These are phyloP conservation scores for Fusarium siculi DNA, from an alignment of 2,329 filamentous ascomycete genomes.

Conservation along the genomic window DNA sequence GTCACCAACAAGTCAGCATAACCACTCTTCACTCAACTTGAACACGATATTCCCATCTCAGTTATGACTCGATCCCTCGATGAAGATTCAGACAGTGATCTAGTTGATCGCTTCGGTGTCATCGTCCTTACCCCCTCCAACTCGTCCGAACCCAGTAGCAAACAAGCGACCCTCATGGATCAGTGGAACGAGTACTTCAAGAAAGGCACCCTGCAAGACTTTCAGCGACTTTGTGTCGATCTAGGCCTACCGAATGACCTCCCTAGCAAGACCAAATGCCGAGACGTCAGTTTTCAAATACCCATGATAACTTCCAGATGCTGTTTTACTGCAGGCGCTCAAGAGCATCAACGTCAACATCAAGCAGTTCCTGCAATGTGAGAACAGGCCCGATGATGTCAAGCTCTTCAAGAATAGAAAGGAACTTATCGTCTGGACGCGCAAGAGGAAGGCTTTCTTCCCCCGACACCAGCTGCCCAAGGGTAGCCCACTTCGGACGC, in stretches of 20 bases:
- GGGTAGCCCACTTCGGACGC: conserved; percentile 51
- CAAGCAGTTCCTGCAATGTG: conserved; percentile 56
- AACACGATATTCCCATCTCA: not conserved
- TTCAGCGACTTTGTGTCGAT: conserved; percentile 57
- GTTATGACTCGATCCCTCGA: not conserved
- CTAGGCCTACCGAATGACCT: conserved; percentile 53
- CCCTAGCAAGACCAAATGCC: conserved; percentile 57
- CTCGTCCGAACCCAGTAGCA: not conserved
- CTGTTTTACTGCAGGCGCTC: conserved; percentile 51
- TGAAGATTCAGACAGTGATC: not conserved
- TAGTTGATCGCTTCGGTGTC: not conserved
- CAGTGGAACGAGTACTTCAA: conserved; percentile 48
- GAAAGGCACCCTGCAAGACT: conserved; percentile 51
- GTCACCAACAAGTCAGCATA: not conserved
- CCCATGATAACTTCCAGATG: not conserved
- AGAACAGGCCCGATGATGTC: conserved; percentile 42
- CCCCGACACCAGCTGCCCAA: conserved; percentile 48
- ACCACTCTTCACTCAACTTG: not conserved
- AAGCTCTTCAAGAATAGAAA: conserved; percentile 47
- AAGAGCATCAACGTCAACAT: conserved; percentile 60
- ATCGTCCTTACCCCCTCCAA: not conserved
- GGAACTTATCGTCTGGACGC: conserved; percentile 43
- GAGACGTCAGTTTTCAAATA: conserved; percentile 49
- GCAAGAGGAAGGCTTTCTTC: conserved; percentile 47
- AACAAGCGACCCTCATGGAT: not conserved